These are phyloP conservation scores for Mimosa pudica DNA, from an alignment of 306 rosid species.

Conservation along the genomic window DNA sequence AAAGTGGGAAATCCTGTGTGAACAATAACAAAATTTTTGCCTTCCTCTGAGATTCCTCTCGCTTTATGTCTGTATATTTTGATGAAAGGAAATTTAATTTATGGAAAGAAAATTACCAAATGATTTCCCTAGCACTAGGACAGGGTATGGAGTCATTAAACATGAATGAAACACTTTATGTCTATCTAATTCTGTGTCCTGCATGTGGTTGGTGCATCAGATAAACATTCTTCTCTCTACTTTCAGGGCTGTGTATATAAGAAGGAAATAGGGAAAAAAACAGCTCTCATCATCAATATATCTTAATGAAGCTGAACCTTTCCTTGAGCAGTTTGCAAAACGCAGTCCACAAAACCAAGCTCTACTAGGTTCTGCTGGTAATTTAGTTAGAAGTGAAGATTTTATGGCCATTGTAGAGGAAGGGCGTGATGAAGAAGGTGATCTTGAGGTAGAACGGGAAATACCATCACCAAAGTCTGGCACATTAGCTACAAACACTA, in stretches of 20 bases:
- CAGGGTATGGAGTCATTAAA: background rate
- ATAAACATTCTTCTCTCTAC: conserved; percentile 25
- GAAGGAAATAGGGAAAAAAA: conserved; percentile 75
- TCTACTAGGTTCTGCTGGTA: conserved; percentile 90
- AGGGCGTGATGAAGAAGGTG: conserved; percentile 87
- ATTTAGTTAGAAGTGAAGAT: conserved; percentile 77
- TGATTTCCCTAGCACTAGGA: background rate
- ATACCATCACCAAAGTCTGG: conserved; percentile 54
- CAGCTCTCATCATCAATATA: conserved; percentile 74
- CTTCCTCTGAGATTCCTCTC: conserved; percentile 21
- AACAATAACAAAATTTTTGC: conserved; percentile 24
- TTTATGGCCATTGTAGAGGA: conserved; percentile 81
- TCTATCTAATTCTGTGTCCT: background rate
- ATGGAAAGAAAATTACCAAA: background rate
- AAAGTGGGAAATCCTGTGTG: background rate
- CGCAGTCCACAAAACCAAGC: conserved; percentile 76
- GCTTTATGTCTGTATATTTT: background rate
- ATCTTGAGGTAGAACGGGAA: conserved; percentile 63
- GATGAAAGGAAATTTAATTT: background rate
- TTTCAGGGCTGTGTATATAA: conserved; percentile 82
- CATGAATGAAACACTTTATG: background rate
- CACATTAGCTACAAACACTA: conserved; percentile 52
- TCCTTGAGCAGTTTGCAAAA: conserved; percentile 88
- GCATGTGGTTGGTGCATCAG: conserved; percentile 5
- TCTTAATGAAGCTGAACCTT: conserved; percentile 95